phyloP scores from a whole-genome alignment of 495 filamentous ascomycete genomes.

The Xylaria intraflava region DNA sequence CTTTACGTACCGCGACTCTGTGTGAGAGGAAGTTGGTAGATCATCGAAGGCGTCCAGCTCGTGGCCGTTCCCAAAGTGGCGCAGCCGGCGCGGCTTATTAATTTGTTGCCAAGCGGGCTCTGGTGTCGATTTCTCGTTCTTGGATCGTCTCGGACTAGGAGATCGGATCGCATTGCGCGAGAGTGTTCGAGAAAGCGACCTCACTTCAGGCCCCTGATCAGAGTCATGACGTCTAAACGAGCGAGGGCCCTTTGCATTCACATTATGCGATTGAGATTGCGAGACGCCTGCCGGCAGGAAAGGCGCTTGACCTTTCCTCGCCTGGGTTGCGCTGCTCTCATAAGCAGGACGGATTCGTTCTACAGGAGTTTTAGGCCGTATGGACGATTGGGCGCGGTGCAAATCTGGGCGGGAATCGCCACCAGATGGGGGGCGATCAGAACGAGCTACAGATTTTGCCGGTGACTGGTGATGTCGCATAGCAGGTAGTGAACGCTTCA shows the following conservation, averaged over 20 bases:
- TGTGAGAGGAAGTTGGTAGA: slow-evolving; percentile 76
- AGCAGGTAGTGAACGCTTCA: slow-evolving; percentile 82
- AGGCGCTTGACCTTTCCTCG: slow-evolving; percentile 57
- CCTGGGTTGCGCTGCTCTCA: slow-evolving; percentile 47
- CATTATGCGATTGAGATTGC: slow-evolving; percentile 69
- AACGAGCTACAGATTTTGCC: slow-evolving; percentile 38
- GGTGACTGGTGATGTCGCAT: slow-evolving; percentile 54
- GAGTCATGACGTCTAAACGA: slow-evolving; percentile 70
- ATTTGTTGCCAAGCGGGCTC: slow-evolving; percentile 49
- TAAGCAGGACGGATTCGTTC: slow-evolving; percentile 48
- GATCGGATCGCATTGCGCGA: slow-evolving; percentile 49
- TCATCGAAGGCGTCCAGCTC: slow-evolving; percentile 94
- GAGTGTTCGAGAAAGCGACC: slow-evolving; percentile 49
- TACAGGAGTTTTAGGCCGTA: slow-evolving; percentile 66
- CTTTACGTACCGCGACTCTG: slow-evolving; percentile 76
- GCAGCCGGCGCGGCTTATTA: slow-evolving; percentile 63
- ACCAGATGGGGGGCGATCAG: slow-evolving; percentile 48
- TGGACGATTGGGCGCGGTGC: slow-evolving; percentile 35
- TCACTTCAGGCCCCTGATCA: slow-evolving; percentile 48
- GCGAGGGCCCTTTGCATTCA: slow-evolving; percentile 62
- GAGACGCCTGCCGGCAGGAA: slow-evolving; percentile 77
- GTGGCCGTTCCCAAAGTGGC: slow-evolving; percentile 84
- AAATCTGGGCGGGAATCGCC: slow-evolving; percentile 28
- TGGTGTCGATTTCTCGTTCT: slow-evolving; percentile 33
- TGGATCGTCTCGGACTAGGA: slow-evolving; percentile 46